Conservation (phyloP, 2,329 filamentous ascomycete species). For the Fusarium penzigii region DNA sequence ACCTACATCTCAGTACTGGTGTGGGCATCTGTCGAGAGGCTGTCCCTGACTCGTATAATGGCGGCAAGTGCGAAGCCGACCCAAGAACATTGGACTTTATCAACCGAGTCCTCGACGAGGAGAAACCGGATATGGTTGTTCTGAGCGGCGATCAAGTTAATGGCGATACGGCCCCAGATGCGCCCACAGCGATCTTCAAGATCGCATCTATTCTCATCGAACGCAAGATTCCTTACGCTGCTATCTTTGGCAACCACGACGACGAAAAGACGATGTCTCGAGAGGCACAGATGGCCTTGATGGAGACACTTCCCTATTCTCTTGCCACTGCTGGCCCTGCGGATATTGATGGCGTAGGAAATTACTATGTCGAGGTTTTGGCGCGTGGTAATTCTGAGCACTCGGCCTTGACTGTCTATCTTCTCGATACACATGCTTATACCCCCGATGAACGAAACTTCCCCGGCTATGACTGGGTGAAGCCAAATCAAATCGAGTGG, state of each 20-base stretch:
- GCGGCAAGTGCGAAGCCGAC: conserved; percentile 85
- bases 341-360: conserved; percentile 86
- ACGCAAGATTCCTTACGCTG: conserved; percentile 87
- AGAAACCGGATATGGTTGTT: conserved; percentile 90
- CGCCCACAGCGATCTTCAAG: conserved; percentile 92
- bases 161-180: conserved; percentile 87
- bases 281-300: conserved; percentile 77
- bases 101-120: conserved; percentile 78
- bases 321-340: conserved; percentile 81
- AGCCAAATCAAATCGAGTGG: conserved; percentile 92
- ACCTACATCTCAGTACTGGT: conserved; percentile 90
- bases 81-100: conserved; percentile 90
- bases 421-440: conserved; percentile 91
- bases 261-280: conserved; percentile 84
- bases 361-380: conserved; percentile 90
- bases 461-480: conserved; percentile 97
- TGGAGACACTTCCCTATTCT: conserved; percentile 86
- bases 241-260: conserved; percentile 97
- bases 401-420: conserved; percentile 90
- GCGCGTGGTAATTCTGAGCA: conserved; percentile 78
- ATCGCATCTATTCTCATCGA: conserved; percentile 81
- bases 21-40: conserved; percentile 83
- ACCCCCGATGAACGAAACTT: conserved; percentile 86
- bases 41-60: conserved; percentile 71
- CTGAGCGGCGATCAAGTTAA: conserved; percentile 95